Base-by-base conservation (phyloP, 2,329 filamentous ascomycete species). In the Verticillium nubilum region DNA sequence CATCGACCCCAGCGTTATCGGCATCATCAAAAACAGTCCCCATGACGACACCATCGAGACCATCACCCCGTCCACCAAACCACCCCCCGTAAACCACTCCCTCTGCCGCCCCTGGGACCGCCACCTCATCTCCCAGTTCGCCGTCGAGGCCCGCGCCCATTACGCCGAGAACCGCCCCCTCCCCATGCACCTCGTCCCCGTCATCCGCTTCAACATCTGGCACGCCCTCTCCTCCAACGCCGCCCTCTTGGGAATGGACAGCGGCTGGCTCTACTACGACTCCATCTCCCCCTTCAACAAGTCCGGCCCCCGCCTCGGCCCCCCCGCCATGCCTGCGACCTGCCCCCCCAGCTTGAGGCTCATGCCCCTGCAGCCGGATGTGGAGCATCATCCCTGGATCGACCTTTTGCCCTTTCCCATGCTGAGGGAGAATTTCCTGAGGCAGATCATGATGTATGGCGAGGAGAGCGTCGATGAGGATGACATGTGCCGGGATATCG, bases 361-460 rank as follows among this genome's bases (percentile, higher is more conserved):
- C 1, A 74, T 71, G 7, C 59, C 60, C 2, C 61, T 71, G 25
- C 72, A 74, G 59, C 60, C 64, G 29, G 50, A 62, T 1, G 61
- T 67, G 1, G 56, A 61, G 1, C 73, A 76, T 47, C 71, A 73
- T 42, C 71, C 71, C 4, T 76, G 73, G 70, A 59, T 75, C 13
- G 73, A 75, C 63, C 62, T 74, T 1, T 64, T 76, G 26, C 74
- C 73, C 1, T 66, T 73, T 9, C 68, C 73, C 3, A 58, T 52
- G n/a, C 66, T 74, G 61, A 64, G 73, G 6, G 68, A 74, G n/a
- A 74, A 72, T 54, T 56, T 74, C 5, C 55, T 74, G 1, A 57
- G 55, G 23, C n/a, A 15, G 58, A 37, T 13, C 13, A 60, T 23
- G n/a, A 53, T 58, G 63, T 15, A 4, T 33, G 59, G 5, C 19